These are phyloP conservation scores for Marsdenia floribunda DNA, from an alignment of 257 asterid genomes.

Conservation along the genomic window DNA sequence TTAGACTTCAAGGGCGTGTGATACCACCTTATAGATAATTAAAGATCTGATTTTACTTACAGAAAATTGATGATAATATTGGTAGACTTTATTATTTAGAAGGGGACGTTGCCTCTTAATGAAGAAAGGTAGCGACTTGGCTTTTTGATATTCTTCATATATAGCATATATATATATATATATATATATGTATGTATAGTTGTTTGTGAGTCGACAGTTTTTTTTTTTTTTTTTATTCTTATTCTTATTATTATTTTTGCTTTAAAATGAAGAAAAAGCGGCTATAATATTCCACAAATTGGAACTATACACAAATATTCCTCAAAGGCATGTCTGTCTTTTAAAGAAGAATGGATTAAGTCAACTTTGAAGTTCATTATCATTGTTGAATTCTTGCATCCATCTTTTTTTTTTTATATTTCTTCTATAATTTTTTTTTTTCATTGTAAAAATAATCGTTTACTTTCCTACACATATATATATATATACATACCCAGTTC, in stretches of 20 bases:
- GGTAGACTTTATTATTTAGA: neutral
- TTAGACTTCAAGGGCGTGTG: no score
- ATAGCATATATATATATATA: neutral
- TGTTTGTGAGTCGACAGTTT: constrained; percentile 4
- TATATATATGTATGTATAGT: no score
- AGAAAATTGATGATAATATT: neutral
- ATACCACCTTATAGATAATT: no score
- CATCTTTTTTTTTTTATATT: neutral
- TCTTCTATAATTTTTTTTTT: constrained; percentile 10
- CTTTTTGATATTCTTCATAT: neutral
- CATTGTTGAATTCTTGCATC: constrained; percentile 4
- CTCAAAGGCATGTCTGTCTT: constrained; percentile 7
- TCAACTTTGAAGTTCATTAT: constrained; percentile 26
- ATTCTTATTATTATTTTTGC: neutral
- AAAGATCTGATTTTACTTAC: neutral
- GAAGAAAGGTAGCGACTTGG: constrained; percentile 28
- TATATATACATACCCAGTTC: neutral
- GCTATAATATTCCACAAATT: constrained; percentile 17
- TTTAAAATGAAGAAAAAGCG: constrained; percentile 24
- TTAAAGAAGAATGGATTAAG: constrained; percentile 6
- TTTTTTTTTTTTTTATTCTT: no score
- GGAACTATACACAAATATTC: neutral
- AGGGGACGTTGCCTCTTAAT: constrained; percentile 18
- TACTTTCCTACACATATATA: constrained; percentile 7
- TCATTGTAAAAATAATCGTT: constrained; percentile 4